A percentile compares a stretch with the other conserved stretches of the same genome.
Evolutionary conservation across 768 basidiomycete species (phyloP).

Genomic region (Filobasidium floriforme): DNA sequence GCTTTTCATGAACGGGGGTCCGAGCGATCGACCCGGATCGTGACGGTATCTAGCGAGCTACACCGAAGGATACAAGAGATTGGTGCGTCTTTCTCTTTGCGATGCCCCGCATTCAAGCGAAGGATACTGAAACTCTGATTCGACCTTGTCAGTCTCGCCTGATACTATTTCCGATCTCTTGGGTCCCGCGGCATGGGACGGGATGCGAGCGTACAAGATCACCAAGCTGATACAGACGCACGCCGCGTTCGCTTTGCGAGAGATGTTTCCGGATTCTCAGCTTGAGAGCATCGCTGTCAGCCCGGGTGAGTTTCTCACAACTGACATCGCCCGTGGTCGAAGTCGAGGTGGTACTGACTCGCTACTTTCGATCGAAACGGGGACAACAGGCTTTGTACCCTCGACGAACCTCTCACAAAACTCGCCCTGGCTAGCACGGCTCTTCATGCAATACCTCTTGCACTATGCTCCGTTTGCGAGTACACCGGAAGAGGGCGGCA

Average conservation of each 20-base stretch:
- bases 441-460: conserved; percentile 19
- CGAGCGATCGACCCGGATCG: conserved; percentile 4
- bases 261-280: conserved; percentile 4
- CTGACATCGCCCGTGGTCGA: too few relatives aligned
- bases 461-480: conserved; percentile 20
- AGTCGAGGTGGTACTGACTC: neutral
- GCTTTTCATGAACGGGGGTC: neutral
- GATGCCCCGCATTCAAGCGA: neutral
- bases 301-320: conserved; percentile 5
- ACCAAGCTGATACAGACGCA: conserved; percentile 17
- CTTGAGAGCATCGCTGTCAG: conserved; percentile 9
- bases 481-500: conserved; percentile 17
- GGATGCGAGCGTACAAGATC: conserved; percentile 18
- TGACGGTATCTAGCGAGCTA: conserved; percentile 19
- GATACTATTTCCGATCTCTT: neutral
- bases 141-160: neutral
- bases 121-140: neutral
- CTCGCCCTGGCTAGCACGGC: conserved; percentile 7
- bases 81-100: neutral
- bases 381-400: conserved; percentile 15
- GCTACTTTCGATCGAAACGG: neutral
- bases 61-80: conserved; percentile 11
- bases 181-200: conserved; percentile 9
- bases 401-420: conserved; percentile 15
- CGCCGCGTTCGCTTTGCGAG: neutral